Percentiles rank a stretch among this genome's conserved stretches.
Evolutionary conservation across 2,329 filamentous ascomycete species (phyloP).

Genomic region (Fragosphaeria purpurea): DNA sequence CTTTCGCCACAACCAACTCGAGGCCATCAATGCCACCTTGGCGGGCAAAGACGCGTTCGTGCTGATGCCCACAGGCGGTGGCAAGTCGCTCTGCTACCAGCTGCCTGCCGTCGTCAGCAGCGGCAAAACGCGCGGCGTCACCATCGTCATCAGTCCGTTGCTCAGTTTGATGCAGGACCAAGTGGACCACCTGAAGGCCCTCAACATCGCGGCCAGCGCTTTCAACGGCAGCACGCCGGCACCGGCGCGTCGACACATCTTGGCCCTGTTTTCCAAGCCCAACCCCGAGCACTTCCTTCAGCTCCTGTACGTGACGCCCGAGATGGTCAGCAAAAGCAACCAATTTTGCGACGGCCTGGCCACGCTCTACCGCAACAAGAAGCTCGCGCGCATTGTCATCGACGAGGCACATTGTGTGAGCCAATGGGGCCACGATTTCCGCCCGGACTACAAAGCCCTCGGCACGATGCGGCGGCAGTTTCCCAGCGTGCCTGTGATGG

Average conservation of each 20-base stretch:
- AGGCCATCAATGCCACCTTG: slow-evolving; percentile 91
- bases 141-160: slow-evolving; percentile 87
- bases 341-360: slow-evolving; percentile 57
- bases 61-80: slow-evolving; percentile 94
- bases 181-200: slow-evolving; percentile 65
- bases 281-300: slow-evolving; percentile 70
- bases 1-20: slow-evolving; percentile 84
- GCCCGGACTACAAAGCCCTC: slow-evolving; percentile 86
- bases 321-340: slow-evolving; percentile 83
- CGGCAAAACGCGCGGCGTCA: slow-evolving; percentile 76
- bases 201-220: slow-evolving; percentile 69
- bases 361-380: slow-evolving; percentile 56
- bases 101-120: slow-evolving; percentile 74
- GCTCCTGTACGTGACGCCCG: slow-evolving; percentile 88
- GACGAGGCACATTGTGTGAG: slow-evolving; percentile 99
- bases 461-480: slow-evolving; percentile 64
- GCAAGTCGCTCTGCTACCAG: slow-evolving; percentile 95
- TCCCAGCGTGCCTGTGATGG: slow-evolving; percentile 79
- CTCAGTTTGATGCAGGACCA: slow-evolving; percentile 97
- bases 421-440: slow-evolving; percentile 97
- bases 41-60: slow-evolving; percentile 84
- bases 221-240: slow-evolving; percentile 67
- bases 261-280: slow-evolving; percentile 50
- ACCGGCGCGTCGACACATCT: slow-evolving; percentile 55
- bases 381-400: slow-evolving; percentile 84